Evolutionary conservation across 805 yeast genomes (phyloP), one percentile per base, ranked within the genome.

Genomic region (Cyberlindnera suaveolens): DNA sequence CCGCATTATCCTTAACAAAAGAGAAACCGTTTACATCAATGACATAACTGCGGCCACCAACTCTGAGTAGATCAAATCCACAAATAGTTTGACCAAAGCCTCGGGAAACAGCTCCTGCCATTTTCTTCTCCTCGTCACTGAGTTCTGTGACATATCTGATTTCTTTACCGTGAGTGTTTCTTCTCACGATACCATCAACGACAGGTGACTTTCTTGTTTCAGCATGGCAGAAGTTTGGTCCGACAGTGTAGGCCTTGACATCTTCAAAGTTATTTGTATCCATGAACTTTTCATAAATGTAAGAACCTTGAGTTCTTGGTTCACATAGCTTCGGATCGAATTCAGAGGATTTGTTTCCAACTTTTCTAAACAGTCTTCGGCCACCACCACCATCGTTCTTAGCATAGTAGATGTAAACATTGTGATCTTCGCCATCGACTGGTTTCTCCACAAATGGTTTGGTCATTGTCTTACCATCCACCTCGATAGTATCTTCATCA

Each of bases 371-470:
- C 48, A 93, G 68, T 40, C 95, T 74, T 48, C 99, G 75, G 23
- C 99, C 99, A 51, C 99, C 99, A 44, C 99, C 99, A 37, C 99
- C 99, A 41, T 85, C 84, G 45, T 83, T 76, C 44, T 77, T 75
- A 31, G 90, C 84, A 62, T 91, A 93, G 65, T 93, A 93, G 33
- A 93, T 90, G 62, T 84, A 86, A 38, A 93, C 91, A 59, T 93
- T 93, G 65, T 93, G 99, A 64, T 93, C 96, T 65, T 93, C 99
- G 42, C 99, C 99, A 63, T 93, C 96, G 4, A 90, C 98, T 1
- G 99, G 99, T 54, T 93, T 93, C 63, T 93, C 99, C 30, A 93
- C 99, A 71, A 81, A 93, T 6, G 99, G 99, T 61, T 93, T 93
- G 34, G 70, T 72, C 67, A 93, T 67, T 8, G 69, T 67, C 54